phyloP scores from a whole-genome alignment of 129 eudicot species.

The Rutidosis leptorrhynchoides region DNA sequence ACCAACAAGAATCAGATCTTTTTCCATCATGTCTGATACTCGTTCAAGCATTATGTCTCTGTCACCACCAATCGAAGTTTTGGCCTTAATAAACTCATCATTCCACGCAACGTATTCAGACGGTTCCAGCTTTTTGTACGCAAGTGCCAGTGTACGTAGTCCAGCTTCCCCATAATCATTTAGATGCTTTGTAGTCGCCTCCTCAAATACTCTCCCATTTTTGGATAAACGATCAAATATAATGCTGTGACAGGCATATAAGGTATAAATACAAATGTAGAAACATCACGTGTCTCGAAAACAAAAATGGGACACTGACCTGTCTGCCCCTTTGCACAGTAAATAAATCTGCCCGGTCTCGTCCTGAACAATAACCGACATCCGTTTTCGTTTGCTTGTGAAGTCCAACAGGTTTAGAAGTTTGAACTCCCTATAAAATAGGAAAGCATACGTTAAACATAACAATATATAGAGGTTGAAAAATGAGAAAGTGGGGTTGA shows the following conservation, averaged over 20 bases:
- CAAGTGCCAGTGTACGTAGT: conserved; percentile 84
- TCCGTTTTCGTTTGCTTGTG: conserved; percentile 95
- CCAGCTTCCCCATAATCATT: conserved; percentile 97
- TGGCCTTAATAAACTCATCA: conserved; percentile 81
- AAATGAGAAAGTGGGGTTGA: not conserved
- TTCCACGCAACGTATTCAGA: conserved; percentile 77
- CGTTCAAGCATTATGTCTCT: conserved; percentile 81
- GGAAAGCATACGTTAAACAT: not conserved
- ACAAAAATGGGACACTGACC: conserved; percentile 39
- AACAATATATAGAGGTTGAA: not conserved
- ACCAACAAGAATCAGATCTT: conserved; percentile 83
- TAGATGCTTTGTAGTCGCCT: conserved; percentile 75
- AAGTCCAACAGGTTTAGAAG: conserved; percentile 84
- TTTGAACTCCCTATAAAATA: conserved; percentile 73
- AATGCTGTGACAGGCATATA: conserved; percentile 48
- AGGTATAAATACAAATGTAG: not conserved
- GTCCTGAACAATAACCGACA: conserved; percentile 88
- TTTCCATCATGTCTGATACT: conserved; percentile 79
- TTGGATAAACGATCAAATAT: conserved; percentile 80
- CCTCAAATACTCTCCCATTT: conserved; percentile 68
- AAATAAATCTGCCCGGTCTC: conserved; percentile 78
- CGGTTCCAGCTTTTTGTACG: conserved; percentile 73
- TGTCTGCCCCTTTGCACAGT: conserved; percentile 99
- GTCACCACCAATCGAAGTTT: conserved; percentile 79
- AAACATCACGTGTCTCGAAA: not conserved